Evolutionary conservation across 208 protist species (phyloP), one percentile per base, ranked within the genome.

Genomic region (Vickermania ingenoplastis): DNA sequence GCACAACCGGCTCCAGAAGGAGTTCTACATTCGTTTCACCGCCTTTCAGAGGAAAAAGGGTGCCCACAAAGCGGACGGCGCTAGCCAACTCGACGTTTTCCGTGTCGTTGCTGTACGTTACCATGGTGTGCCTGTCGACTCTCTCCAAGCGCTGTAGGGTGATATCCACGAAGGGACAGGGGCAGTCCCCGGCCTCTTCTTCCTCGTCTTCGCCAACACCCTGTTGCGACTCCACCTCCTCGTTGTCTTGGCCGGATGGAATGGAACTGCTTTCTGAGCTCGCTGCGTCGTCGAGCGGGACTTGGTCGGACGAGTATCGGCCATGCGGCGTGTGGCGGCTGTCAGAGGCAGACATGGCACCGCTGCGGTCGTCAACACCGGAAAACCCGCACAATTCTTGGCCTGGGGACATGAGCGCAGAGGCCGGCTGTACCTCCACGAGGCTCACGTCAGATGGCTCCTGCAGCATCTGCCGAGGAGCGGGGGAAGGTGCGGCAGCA

Each of bases 131-230:
- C 26, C 62, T 53, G 58, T 83, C 79, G 27, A 94, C 81, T 17
- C 67, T 55, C 65, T 94, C 79, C 26, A 77, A 77, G 54, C 81
- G 77, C 66, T 94, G 86, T 11, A 91, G 60, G 27, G 81, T 59
- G 53, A 94, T 77, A 64, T 94, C 86, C n/a, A 81, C 65, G 54
- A 91, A 91, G 31, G 73, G 72, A 7, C 72, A 77, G 7, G 69
- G 61, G 63, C 83, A 74, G 0, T 81, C 73, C 58, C 90, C 75
- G 27, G 67, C 69, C 36, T 70, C 69, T 76, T 77, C 89, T 24
- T 73, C 70, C 57, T 80, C 75, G 13, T 73, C 57, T 17, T 90
- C 71, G 2, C 61, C 54, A 45, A 88, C 77, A 14, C 66, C 67
- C 63, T 93, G 80, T 28, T 73, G 17, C 59, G 72, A 63, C 54